phyloP scores from a whole-genome alignment of 257 asterid species.

The Verbascum thapsus region DNA sequence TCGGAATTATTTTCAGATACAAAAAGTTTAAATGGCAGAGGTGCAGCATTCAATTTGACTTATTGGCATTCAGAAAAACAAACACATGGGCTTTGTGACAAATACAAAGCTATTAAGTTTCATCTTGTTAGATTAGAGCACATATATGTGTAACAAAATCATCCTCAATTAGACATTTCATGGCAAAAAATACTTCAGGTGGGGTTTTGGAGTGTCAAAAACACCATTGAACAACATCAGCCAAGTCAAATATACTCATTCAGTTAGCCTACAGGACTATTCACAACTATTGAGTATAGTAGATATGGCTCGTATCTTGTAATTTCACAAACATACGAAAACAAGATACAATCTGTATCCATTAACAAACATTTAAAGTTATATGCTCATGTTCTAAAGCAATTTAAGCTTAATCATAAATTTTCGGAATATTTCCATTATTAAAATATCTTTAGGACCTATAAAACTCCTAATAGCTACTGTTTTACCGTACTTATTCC shows the following conservation, averaged over 20 bases:
- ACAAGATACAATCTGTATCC: neutral
- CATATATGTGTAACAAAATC: neutral
- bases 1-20: too few relatives aligned
- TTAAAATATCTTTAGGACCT: neutral
- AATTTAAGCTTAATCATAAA: neutral
- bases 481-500: neutral
- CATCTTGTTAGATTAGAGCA: neutral
- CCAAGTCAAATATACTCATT: too few relatives aligned
- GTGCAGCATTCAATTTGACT: too few relatives aligned
- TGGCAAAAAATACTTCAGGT: too few relatives aligned
- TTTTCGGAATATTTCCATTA: neutral
- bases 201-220: too few relatives aligned
- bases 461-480: conserved; percentile 1
- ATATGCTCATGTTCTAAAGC: conserved; percentile 11
- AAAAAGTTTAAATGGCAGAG: too few relatives aligned
- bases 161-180: neutral
- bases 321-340: conserved; percentile 6
- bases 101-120: neutral
- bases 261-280: too few relatives aligned
- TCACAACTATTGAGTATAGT: too few relatives aligned
- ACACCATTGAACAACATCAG: too few relatives aligned
- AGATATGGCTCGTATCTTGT: neutral
- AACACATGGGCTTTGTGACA: too few relatives aligned
- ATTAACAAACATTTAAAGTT: conserved; percentile 18
- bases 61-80: too few relatives aligned